phyloP scores from a whole-genome alignment of 179 eudicot species.

The Gypsophila paniculata region DNA sequence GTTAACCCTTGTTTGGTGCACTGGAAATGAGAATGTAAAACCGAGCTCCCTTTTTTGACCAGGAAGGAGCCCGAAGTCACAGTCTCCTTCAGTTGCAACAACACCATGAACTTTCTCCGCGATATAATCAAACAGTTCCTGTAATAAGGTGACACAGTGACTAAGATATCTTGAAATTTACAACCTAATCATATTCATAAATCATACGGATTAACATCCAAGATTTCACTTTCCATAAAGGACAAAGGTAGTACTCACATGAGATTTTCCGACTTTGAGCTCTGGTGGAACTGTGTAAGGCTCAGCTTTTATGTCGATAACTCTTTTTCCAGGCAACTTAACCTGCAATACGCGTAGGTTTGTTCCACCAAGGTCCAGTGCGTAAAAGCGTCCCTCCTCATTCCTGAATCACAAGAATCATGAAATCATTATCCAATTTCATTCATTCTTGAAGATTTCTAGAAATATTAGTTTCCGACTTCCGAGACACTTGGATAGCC shows the following conservation, averaged over 20 bases:
- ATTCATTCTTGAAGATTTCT: background rate
- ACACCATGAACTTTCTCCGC: slow-evolving; percentile 48
- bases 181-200: background rate
- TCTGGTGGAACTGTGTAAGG: slow-evolving; percentile 42
- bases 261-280: slow-evolving; percentile 45
- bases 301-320: slow-evolving; percentile 27
- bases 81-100: slow-evolving; percentile 32
- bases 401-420: slow-evolving; percentile 31
- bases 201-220: no score
- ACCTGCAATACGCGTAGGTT: slow-evolving; percentile 64
- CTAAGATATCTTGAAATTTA: slow-evolving; percentile 8
- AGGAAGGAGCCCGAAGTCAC: slow-evolving; percentile 35
- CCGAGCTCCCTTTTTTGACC: slow-evolving; percentile 59
- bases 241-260: slow-evolving; percentile 34
- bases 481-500: background rate
- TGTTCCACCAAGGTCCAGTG: slow-evolving; percentile 78
- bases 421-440: slow-evolving; percentile 3
- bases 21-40: slow-evolving; percentile 75
- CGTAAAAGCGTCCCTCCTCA: slow-evolving; percentile 60
- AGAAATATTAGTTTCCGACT: background rate
- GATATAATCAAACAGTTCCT: slow-evolving; percentile 69
- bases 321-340: slow-evolving; percentile 36
- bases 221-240: background rate
- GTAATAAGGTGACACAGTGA: slow-evolving; percentile 19
- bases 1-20: slow-evolving; percentile 45